Base-by-base conservation (phyloP, 2,329 filamentous ascomycete species). In the Tolypocladium album region DNA sequence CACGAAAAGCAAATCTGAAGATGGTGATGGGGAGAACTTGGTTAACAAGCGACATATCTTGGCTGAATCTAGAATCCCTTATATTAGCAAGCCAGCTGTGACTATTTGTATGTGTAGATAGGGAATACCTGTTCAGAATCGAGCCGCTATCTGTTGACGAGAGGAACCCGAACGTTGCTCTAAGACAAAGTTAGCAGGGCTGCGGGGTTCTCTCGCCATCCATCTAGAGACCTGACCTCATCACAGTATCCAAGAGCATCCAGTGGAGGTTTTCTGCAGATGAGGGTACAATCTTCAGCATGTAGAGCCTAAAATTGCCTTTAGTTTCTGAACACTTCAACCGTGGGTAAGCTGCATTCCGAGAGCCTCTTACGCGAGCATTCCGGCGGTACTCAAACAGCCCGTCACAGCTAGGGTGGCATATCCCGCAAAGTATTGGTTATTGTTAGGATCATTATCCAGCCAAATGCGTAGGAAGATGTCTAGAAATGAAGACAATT, bases 11-110 rank as follows among this genome's bases (percentile, higher is more conserved):
- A 7, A 58, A 31, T 4, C 36, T 43, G 31, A 39, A 59, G 43
- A 62, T 58, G 0, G 60, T 31, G 12, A 59, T 42, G 1, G 62
- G 62, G 4, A 63, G 52, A 20, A 58, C 57, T 39, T 63, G 58
- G 52, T 55, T 45, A 1, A 63, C 39, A 12, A 61, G 55, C n/a
- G 56, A 60, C 60, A 63, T 61, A 53, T 63, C 62, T 24, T 63
- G 62, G 42, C 60, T 61, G 47, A 63, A 61, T 6, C 62, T 63
- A 13, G n/a, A 27, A 17, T 53, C 17, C 5, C 39, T 42, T 22
- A 22, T n/a, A 43, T 43, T 43, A 43, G 40, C 40, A n/a, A 8
- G n/a, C 40, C 5, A n/a, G 40, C 17, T 20, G 4, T 43, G 17
- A 20, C 15, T n/a, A n/a, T 8, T n/a, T 43, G 17, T n/a, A 43